Base-by-base conservation (phyloP, 768 basidiomycete species). In the Collybiopsis confluens region DNA sequence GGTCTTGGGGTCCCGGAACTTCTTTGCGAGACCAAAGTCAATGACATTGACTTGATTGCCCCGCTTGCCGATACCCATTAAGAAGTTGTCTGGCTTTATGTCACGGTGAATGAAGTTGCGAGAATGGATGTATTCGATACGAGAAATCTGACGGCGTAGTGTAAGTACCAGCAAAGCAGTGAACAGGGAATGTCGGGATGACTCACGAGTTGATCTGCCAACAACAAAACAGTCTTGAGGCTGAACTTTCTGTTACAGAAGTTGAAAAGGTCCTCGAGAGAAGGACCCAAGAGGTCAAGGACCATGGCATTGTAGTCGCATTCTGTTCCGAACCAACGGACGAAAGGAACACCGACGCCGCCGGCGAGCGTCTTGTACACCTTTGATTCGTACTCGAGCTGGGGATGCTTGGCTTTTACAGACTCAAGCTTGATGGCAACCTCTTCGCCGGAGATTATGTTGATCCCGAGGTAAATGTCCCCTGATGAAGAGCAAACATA, bases 261-360 rank as follows among this genome's bases (percentile, higher is more conserved):
- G 71, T 92, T 92, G 82, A 93, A 93, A 18, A 93, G 78, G 61
- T 93, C 91, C 64, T 93, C 91, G 26, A 93, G 85, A 28, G 89
- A 90, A 48, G 92, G 92, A 0, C 93, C 93, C 27, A 98, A 84
- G 52, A 98, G 85, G 71, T 98, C 97, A 62, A 99, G 75, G 54
- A 99, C 97, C 97, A 99, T 99, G 44, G 97, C 97, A 56, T 98
- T 98, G 80, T 98, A 99, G 69, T 99, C 96, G 71, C 97, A 99
- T 72, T 99, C 89, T 40, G 88, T 91, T 21, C 89, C 89, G 61
- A 88, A 91, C 89, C 90, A 99, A 63, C 97, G 76, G 54, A 99
- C 97, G 61, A 99, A 99, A 7, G 97, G 97, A 10, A 99, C 94
- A 49, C 97, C 97, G 54, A 99, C 97, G 60, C 97, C 97, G 54